These are phyloP conservation scores for Hyaloscypha variabilis DNA, from an alignment of 495 filamentous ascomycete genomes.

Conservation along the genomic window DNA sequence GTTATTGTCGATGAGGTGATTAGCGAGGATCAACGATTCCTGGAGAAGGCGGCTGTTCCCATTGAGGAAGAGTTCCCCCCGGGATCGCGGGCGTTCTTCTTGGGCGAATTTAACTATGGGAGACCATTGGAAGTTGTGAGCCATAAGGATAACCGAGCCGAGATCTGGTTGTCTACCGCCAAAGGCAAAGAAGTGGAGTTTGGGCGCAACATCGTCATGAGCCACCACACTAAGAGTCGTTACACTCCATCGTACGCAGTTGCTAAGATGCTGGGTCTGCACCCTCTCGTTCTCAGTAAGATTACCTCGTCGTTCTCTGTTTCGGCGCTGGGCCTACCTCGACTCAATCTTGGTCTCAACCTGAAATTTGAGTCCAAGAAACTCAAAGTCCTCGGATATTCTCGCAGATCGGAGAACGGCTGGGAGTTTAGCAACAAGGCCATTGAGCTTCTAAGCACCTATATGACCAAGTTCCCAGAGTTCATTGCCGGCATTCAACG, in stretches of 20 bases:
- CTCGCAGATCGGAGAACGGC: conserved; percentile 76
- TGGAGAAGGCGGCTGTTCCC: conserved; percentile 82
- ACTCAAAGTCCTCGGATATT: conserved; percentile 95
- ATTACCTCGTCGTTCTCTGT: conserved; percentile 93
- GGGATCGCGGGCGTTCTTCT: conserved; percentile 82
- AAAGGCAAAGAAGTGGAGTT: conserved; percentile 79
- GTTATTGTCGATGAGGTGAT: conserved; percentile 86
- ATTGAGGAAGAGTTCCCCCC: conserved; percentile 92
- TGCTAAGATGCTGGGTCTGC: conserved; percentile 77
- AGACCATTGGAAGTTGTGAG: conserved; percentile 82
- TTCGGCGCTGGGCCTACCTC: conserved; percentile 69
- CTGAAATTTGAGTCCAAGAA: conserved; percentile 96
- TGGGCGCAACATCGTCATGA: conserved; percentile 67
- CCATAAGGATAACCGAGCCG: conserved; percentile 71
- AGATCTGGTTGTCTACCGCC: conserved; percentile 71
- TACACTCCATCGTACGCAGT: conserved; percentile 89
- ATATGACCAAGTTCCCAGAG: conserved; percentile 93
- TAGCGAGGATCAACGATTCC: conserved; percentile 90
- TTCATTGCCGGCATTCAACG: conserved; percentile 86
- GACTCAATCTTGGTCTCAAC: conserved; percentile 90
- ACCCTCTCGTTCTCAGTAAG: conserved; percentile 88
- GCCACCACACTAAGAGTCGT: conserved; percentile 65
- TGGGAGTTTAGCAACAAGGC: conserved; percentile 96
- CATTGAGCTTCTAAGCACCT: conserved; percentile 75
- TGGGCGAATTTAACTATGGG: conserved; percentile 95